Percentiles rank a stretch among this genome's conserved stretches.
Conservation (phyloP, 1,284 basidiomycete species). For the Leccinum cinnamomeum region DNA sequence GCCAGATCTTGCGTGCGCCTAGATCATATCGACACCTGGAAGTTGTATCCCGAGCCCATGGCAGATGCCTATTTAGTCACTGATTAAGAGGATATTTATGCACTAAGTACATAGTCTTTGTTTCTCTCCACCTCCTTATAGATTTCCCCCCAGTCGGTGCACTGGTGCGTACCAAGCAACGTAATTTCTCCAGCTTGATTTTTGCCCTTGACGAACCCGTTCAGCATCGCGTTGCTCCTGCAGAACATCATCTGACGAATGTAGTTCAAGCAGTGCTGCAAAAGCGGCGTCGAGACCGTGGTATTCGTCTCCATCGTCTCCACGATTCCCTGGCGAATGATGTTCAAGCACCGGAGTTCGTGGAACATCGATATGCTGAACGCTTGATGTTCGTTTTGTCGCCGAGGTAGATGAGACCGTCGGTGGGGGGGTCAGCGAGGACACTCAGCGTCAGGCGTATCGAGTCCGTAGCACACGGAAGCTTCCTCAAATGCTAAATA, state of each 20-base stretch:
- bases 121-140: slow-evolving; percentile 2
- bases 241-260: slow-evolving; percentile 7
- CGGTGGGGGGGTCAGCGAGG: background rate
- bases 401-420: slow-evolving; percentile 2
- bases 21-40: background rate
- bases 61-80: too few species aligned
- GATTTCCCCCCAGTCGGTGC: slow-evolving; percentile 3
- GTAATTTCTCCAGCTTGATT: background rate
- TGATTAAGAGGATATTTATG: background rate
- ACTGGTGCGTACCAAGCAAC: slow-evolving; percentile 2
- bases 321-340: slow-evolving; percentile 4
- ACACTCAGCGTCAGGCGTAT: slow-evolving; percentile 3
- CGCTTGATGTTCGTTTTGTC: background rate
- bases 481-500: background rate
- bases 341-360: slow-evolving; percentile 5
- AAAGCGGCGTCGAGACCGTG: background rate
- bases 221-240: slow-evolving; percentile 7
- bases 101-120: background rate
- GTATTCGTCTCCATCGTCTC: background rate
- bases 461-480: background rate
- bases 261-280: slow-evolving; percentile 9
- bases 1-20: background rate
- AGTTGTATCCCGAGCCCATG: background rate
- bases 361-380: slow-evolving; percentile 9
- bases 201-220: slow-evolving; percentile 2